Conservation (phyloP, 2,329 filamentous ascomycete species). For the Paecilomyces sp. region DNA sequence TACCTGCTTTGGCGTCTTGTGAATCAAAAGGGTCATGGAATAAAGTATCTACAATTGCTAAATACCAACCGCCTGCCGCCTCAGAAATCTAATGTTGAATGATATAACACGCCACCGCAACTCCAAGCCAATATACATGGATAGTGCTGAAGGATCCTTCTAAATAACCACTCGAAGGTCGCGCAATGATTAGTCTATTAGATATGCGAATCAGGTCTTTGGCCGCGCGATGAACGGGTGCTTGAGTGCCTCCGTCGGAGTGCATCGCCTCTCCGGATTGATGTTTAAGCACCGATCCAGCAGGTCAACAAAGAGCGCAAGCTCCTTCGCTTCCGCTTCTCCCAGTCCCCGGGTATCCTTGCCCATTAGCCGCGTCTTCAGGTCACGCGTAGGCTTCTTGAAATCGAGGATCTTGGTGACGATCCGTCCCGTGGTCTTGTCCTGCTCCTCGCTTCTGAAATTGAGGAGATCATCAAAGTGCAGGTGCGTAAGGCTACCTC, state of each 20-base stretch:
- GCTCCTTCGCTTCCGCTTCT: conserved; percentile 66
- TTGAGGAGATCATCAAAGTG: conserved; percentile 82
- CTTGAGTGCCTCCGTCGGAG: conserved; percentile 74
- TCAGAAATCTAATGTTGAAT: not conserved
- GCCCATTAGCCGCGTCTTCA: conserved; percentile 69
- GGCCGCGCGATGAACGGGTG: conserved; percentile 72
- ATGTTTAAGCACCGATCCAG: conserved; percentile 81
- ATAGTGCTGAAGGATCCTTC: not conserved
- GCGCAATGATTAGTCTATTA: not conserved
- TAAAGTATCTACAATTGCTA: not conserved
- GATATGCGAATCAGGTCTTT: conserved; percentile 10
- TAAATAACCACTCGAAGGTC: not conserved
- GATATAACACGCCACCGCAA: not conserved
- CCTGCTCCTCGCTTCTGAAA: conserved; percentile 77
- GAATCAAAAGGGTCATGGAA: not conserved
- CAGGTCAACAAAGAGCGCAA: conserved; percentile 78
- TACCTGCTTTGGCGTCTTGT: too few species aligned
- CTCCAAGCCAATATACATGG: not conserved
- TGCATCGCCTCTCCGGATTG: conserved; percentile 88
- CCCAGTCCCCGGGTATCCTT: conserved; percentile 67
- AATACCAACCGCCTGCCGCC: not conserved
- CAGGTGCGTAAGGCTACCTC: conserved; percentile 64
- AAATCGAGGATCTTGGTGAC: conserved; percentile 39
- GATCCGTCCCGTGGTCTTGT: conserved; percentile 80
- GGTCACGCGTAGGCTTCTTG: conserved; percentile 68